These are phyloP conservation scores for Pelargonium citronellum DNA, from an alignment of 441 rosid genomes.

Conservation along the genomic window DNA sequence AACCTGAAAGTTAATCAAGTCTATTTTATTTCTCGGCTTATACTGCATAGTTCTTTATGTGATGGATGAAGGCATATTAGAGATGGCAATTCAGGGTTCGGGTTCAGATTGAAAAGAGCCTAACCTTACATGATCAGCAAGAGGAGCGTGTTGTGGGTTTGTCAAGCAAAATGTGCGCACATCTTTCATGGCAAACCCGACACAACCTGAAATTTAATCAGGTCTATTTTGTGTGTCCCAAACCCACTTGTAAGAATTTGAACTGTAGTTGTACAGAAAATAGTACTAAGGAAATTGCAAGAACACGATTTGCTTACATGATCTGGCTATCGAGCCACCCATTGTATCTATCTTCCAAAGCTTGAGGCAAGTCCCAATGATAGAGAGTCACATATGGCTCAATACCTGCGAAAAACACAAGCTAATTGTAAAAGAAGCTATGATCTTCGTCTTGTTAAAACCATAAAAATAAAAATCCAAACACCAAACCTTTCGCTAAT, in stretches of 20 bases:
- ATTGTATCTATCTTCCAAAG: constrained; percentile 47
- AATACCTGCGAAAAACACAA: constrained; percentile 37
- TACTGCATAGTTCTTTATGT: constrained; percentile 52
- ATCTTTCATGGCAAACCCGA: too few relatives aligned
- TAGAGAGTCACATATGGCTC: constrained; percentile 65
- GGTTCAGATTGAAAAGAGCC: too few relatives aligned
- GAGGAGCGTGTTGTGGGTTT: too few relatives aligned
- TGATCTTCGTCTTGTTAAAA: neutral
- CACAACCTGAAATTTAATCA: too few relatives aligned
- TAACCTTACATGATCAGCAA: too few relatives aligned
- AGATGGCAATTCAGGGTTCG: too few relatives aligned
- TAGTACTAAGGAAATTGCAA: neutral
- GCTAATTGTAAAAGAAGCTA: neutral
- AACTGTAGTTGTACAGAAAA: neutral
- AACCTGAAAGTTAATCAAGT: too few relatives aligned
- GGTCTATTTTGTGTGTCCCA: neutral
- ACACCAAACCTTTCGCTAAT: constrained; percentile 45
- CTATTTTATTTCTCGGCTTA: constrained; percentile 41
- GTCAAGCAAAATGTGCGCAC: too few relatives aligned
- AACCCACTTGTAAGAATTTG: neutral
- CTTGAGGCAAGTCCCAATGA: constrained; percentile 79
- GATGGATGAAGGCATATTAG: neutral
- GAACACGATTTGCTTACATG: constrained; percentile 32
- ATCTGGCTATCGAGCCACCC: constrained; percentile 61
- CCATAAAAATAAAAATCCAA: neutral